Base-by-base conservation (phyloP, 1,284 basidiomycete genomes). In the Pseudozyma sp. region DNA sequence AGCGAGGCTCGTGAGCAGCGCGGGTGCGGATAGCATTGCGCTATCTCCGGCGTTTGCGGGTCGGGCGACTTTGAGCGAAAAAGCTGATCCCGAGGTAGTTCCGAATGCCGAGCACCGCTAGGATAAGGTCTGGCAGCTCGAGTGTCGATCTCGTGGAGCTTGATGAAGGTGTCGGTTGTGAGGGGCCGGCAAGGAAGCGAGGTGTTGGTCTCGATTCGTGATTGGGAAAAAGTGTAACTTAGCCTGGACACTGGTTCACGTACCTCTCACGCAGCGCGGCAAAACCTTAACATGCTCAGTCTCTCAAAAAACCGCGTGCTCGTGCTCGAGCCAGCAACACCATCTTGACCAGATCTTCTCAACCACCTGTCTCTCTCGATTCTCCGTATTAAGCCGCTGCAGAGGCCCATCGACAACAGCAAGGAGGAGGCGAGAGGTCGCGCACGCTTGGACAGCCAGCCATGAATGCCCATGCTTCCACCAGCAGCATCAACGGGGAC, bases 281-380 rank as follows among this genome's bases (percentile, higher is more conserved):
- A 5, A 37, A 37, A 37, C 35, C 16, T n/a, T 44, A 44, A 44
- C 43, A 44, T 24, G 43, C 43, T 24, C 17, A 44, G 8, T 7
- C n/a, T 44, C 19, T 7, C 9, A 8, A 8, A 44, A 44, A 42
- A 16, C n/a, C 16, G 40, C n/a, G 43, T 19, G 8, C 14, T 24
- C 8, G 55, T 51, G 55, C 55, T 56, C 54, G 47, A 56, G 54
- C 54, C 54, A 56, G n/a, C 14, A 39, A n/a, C 53, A 54, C 19
- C 53, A 55, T 17, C 31, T 19, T 37, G 48, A 17, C 33, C 30
- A 48, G 31, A 35, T 35, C 48, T 50, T 50, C 48, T 50, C 11
- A 31, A 51, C 19, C 43, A 44, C 13, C 46, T 9, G 13, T 47
- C 33, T 14, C n/a, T n/a, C 10, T 10, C n/a, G 16, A 2, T 24